Conservation (phyloP, 1,284 basidiomycete genomes). For the Cutaneotrichosporon arboriforme region DNA sequence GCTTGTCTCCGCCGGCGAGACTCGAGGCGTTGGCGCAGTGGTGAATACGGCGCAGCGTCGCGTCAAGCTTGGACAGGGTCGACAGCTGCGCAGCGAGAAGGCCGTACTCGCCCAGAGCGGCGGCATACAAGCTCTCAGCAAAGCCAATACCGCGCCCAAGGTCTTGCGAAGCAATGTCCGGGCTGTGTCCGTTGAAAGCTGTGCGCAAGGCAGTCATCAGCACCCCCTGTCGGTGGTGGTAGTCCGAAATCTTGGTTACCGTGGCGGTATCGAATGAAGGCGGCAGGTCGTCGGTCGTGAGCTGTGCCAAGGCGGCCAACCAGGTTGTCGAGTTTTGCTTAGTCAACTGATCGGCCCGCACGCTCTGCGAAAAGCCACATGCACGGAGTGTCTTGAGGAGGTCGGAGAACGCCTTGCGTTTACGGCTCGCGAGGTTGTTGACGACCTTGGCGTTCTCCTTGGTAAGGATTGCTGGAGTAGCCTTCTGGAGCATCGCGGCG, state of each 20-base stretch:
- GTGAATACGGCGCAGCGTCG: conserved; percentile 15
- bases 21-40: conserved; percentile 20
- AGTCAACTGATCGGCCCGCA: conserved; percentile 65
- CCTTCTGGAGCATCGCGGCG: conserved; percentile 58
- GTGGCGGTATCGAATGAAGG: conserved; percentile 12
- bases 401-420: conserved; percentile 87
- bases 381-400: conserved; percentile 82
- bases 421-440: conserved; percentile 71
- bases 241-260: conserved; percentile 54
- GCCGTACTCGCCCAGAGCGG: conserved; percentile 54
- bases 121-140: conserved; percentile 69
- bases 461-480: conserved; percentile 54
- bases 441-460: conserved; percentile 66
- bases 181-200: conserved; percentile 64
- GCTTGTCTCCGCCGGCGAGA: conserved; percentile 21
- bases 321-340: conserved; percentile 61
- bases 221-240: conserved; percentile 66
- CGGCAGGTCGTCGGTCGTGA: conserved; percentile 18
- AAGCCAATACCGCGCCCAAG: conserved; percentile 72
- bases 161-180: conserved; percentile 78
- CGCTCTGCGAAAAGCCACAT: conserved; percentile 66
- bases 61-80: conserved; percentile 5
- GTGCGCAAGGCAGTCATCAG: conserved; percentile 65
- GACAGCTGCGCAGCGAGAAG: conserved; percentile 11
- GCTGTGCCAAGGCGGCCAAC: conserved; percentile 54